phyloP scores from a whole-genome alignment of 1,139 yeast species.

The Kurtzmaniella quercitrusa region DNA sequence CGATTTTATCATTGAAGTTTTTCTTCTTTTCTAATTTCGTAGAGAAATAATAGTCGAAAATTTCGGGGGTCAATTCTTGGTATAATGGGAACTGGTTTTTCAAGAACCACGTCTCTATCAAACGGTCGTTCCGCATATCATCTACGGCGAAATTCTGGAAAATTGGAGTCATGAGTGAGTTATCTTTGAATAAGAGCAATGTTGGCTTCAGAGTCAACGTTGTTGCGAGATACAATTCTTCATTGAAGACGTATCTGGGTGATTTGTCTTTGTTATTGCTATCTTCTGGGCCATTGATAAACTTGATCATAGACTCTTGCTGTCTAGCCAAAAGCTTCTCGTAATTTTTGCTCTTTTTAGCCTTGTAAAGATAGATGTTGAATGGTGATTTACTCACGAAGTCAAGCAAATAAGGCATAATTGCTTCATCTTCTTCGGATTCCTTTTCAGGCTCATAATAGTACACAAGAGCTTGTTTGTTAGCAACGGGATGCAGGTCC shows the following conservation, averaged over 20 bases:
- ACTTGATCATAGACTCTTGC: constrained; percentile 37
- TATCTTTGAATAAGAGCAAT: constrained; percentile 54
- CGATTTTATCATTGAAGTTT: constrained; percentile 37
- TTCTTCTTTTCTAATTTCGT: constrained; percentile 15
- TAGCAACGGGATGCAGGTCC: constrained; percentile 36
- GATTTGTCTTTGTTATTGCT: constrained; percentile 15
- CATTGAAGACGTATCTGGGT: constrained; percentile 28
- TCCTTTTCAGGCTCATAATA: constrained; percentile 49
- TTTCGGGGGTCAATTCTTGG: constrained; percentile 45
- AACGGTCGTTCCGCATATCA: constrained; percentile 50
- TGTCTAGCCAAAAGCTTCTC: constrained; percentile 38
- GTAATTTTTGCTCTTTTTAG: constrained; percentile 40
- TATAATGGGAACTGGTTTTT: constrained; percentile 47
- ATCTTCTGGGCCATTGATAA: constrained; percentile 36
- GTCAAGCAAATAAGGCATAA: constrained; percentile 57
- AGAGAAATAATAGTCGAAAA: constrained; percentile 33
- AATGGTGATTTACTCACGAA: constrained; percentile 54
- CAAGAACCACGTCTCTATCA: constrained; percentile 47
- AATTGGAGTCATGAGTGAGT: constrained; percentile 46
- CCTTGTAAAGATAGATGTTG: constrained; percentile 50
- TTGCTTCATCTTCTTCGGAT: constrained; percentile 56
- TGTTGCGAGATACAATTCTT: constrained; percentile 45
- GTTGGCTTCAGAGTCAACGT: constrained; percentile 60
- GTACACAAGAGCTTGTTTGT: constrained; percentile 48
- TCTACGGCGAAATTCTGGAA: constrained; percentile 61